A percentile compares a stretch with the other conserved stretches of the same genome.
phyloP scores from a whole-genome alignment of 495 filamentous ascomycete genomes.

The Penicillium goetzii region DNA sequence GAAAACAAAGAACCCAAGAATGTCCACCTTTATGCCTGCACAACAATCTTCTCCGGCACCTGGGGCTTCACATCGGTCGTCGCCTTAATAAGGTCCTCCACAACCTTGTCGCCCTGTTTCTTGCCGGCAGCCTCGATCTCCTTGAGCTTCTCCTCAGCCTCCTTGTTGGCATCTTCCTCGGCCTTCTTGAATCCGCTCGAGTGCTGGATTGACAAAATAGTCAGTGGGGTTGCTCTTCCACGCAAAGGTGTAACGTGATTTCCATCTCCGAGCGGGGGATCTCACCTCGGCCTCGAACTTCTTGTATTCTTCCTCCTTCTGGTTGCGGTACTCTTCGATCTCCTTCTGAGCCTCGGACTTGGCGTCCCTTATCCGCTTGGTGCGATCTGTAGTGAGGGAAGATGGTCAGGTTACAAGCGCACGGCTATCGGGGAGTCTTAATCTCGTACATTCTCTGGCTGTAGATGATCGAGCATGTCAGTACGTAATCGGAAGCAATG shows the following conservation, averaged over 20 bases:
- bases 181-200: slow-evolving; percentile 84
- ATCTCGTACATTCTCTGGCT: slow-evolving; percentile 74
- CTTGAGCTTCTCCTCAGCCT: slow-evolving; percentile 77
- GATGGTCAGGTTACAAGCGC: slow-evolving; percentile 17
- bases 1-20: slow-evolving; percentile 20
- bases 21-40: slow-evolving; percentile 40
- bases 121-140: slow-evolving; percentile 80
- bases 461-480: slow-evolving; percentile 38
- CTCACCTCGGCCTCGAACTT: slow-evolving; percentile 89
- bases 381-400: slow-evolving; percentile 75
- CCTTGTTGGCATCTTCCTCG: slow-evolving; percentile 81
- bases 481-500: slow-evolving; percentile 17
- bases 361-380: slow-evolving; percentile 94
- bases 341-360: slow-evolving; percentile 95
- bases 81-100: slow-evolving; percentile 76
- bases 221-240: slow-evolving; percentile 5
- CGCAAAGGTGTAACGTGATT: neutral
- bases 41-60: slow-evolving; percentile 58
- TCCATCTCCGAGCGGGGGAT: neutral
- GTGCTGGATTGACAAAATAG: slow-evolving; percentile 55
- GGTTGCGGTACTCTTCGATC: slow-evolving; percentile 88
- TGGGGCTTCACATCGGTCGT: slow-evolving; percentile 79
- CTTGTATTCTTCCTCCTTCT: slow-evolving; percentile 94
- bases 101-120: slow-evolving; percentile 76
- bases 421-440: slow-evolving; percentile 16